Evolutionary conservation across 345 rosid genomes (phyloP).

Genomic region (Camelina hispida): DNA sequence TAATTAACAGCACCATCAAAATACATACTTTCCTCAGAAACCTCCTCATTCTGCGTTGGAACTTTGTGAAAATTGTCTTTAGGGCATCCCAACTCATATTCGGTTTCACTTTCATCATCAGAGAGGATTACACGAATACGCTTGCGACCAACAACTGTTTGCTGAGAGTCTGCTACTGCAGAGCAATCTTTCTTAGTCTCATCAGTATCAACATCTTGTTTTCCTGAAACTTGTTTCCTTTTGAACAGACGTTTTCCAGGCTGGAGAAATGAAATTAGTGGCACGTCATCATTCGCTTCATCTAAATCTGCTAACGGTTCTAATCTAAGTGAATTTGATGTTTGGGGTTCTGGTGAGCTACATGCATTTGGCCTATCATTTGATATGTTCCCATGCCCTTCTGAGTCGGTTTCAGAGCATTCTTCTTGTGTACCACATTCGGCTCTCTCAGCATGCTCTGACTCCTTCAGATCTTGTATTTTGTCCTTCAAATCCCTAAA

Average conservation of each 20-base stretch:
- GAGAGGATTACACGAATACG: constrained; percentile 74
- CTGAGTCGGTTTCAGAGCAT: constrained; percentile 93
- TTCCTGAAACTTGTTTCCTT: constrained; percentile 44
- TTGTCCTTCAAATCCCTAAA: constrained; percentile 72
- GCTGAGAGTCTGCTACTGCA: constrained; percentile 50
- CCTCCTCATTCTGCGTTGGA: constrained; percentile 48
- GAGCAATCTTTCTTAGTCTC: constrained; percentile 47
- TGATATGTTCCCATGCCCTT: constrained; percentile 57
- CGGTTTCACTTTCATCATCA: constrained; percentile 80
- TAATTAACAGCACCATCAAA: constrained; percentile 47
- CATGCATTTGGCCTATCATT: constrained; percentile 49
- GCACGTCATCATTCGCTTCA: constrained; percentile 62
- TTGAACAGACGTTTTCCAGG: constrained; percentile 49
- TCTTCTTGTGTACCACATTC: constrained; percentile 50
- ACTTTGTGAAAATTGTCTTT: constrained; percentile 39
- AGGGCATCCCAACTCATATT: constrained; percentile 48
- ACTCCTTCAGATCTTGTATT: constrained; percentile 65
- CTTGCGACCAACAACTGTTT: constrained; percentile 65
- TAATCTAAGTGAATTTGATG: constrained; percentile 48
- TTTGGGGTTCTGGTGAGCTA: constrained; percentile 47
- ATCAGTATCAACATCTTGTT: constrained; percentile 42
- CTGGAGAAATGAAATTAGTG: constrained; percentile 64
- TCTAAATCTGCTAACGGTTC: constrained; percentile 46
- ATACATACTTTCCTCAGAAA: constrained; percentile 61
- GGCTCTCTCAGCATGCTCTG: constrained; percentile 46